phyloP scores from a whole-genome alignment of 2,329 filamentous ascomycete genomes.

The Fusarium sp. region DNA sequence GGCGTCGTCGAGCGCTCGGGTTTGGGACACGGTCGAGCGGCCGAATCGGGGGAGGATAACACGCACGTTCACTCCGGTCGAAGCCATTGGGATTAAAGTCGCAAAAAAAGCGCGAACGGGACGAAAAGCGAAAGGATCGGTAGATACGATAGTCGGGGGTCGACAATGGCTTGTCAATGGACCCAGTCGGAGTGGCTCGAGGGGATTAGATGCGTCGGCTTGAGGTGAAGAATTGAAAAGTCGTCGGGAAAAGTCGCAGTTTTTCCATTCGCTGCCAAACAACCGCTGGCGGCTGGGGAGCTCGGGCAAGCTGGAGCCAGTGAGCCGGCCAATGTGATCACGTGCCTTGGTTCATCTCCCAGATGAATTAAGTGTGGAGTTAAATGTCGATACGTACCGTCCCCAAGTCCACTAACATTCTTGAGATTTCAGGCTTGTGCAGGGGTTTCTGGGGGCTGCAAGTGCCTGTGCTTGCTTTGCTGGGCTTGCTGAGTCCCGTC shows the following conservation, averaged over 20 bases:
- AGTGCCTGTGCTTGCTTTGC: conserved; percentile 7
- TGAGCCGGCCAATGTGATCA: conserved; percentile 47
- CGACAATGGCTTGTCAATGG: conserved; percentile 63
- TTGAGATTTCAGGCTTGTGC: conserved; percentile 20
- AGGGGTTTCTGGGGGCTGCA: conserved; percentile 29
- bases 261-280: conserved; percentile 55
- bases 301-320: conserved; percentile 54
- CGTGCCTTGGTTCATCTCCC: conserved; percentile 35
- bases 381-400: conserved; percentile 15
- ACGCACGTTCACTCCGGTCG: conserved; percentile 79
- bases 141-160: conserved; percentile 55
- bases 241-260: conserved; percentile 65
- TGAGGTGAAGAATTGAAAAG: conserved; percentile 59
- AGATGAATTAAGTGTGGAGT: conserved; percentile 23
- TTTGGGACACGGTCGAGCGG: conserved; percentile 45
- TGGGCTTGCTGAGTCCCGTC: conserved; percentile 14
- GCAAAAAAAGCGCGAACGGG: conserved; percentile 60
- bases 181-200: conserved; percentile 59
- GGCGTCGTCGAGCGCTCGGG: conserved; percentile 38
- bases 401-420: conserved; percentile 17
- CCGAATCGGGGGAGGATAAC: conserved; percentile 49
- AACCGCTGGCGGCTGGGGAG: conserved; percentile 51
- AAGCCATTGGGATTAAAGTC: conserved; percentile 70
- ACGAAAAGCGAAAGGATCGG: conserved; percentile 55
- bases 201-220: conserved; percentile 58